These are phyloP conservation scores for Eimeria tenella DNA, from an alignment of 169 alveolate species.

Conservation along the genomic window DNA sequence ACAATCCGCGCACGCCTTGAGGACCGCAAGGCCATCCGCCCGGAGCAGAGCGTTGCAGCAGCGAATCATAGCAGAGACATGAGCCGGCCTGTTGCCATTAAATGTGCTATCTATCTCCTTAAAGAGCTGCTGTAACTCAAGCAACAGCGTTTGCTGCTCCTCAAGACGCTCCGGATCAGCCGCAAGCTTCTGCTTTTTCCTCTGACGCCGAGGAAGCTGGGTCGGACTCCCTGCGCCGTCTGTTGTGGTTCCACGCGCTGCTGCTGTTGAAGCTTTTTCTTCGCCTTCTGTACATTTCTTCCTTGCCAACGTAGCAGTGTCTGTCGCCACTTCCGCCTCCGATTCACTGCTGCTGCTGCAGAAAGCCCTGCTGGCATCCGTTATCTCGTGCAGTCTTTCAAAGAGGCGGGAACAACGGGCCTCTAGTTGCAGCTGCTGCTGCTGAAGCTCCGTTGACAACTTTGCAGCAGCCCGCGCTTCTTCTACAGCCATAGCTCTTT, in stretches of 20 bases:
- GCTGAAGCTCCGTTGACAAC: conserved; percentile 34
- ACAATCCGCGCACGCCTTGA: conserved; percentile 71
- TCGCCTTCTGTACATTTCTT: background rate
- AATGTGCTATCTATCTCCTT: conserved; percentile 40
- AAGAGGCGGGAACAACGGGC: conserved; percentile 53
- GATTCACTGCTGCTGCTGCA: conserved; percentile 62
- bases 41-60: conserved; percentile 78
- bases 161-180: conserved; percentile 43
- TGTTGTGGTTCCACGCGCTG: background rate
- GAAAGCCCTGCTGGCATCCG: conserved; percentile 70
- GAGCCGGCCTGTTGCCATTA: conserved; percentile 51
- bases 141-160: conserved; percentile 58
- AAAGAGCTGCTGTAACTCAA: conserved; percentile 53
- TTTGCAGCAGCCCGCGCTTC: conserved; percentile 42
- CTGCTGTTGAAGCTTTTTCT: conserved; percentile 12
- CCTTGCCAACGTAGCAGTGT: background rate
- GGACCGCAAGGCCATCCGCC: conserved; percentile 71
- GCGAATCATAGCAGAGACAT: conserved; percentile 76
- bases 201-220: background rate
- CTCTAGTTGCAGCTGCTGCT: conserved; percentile 62
- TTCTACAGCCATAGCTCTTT: conserved; percentile 38
- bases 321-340: conserved; percentile 5
- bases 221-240: background rate
- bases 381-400: conserved; percentile 50
- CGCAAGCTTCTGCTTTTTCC: background rate